Conservation (phyloP, 2,329 filamentous ascomycete species). For the Rhexocercosporidium sp. region DNA sequence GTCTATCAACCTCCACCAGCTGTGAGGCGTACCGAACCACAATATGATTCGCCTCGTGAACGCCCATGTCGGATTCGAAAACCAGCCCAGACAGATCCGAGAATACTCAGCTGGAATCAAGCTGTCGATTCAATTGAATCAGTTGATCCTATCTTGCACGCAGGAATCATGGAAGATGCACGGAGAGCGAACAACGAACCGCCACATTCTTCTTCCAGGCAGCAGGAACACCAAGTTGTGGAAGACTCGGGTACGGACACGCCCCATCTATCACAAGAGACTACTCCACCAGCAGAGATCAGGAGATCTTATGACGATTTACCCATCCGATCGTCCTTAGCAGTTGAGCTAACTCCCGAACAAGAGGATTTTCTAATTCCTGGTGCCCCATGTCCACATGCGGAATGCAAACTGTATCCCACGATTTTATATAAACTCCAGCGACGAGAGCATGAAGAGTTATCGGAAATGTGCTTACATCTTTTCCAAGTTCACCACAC, state of each 20-base stretch:
- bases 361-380: slow-evolving; percentile 15
- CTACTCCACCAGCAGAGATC: neutral
- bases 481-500: slow-evolving; percentile 34
- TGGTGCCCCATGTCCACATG: slow-evolving; percentile 36
- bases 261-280: neutral
- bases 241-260: neutral
- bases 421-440: slow-evolving; percentile 30
- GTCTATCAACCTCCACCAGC: neutral
- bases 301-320: neutral
- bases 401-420: slow-evolving; percentile 28
- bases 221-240: neutral
- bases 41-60: neutral
- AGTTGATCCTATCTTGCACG: slow-evolving; percentile 37
- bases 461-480: slow-evolving; percentile 37
- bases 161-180: slow-evolving; percentile 37
- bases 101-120: slow-evolving; percentile 39
- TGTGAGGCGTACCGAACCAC: neutral
- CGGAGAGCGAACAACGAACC: slow-evolving; percentile 16
- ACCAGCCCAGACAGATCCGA: slow-evolving; percentile 35
- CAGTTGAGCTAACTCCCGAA: slow-evolving; percentile 14
- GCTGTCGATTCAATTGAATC: slow-evolving; percentile 37
- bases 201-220: slow-evolving; percentile 8
- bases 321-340: slow-evolving; percentile 11
- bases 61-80: slow-evolving; percentile 31
- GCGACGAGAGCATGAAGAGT: slow-evolving; percentile 30